A percentile compares a stretch with the other conserved stretches of the same genome.
phyloP scores from a whole-genome alignment of 495 filamentous ascomycete species.

The Stereocaulon alpinum region DNA sequence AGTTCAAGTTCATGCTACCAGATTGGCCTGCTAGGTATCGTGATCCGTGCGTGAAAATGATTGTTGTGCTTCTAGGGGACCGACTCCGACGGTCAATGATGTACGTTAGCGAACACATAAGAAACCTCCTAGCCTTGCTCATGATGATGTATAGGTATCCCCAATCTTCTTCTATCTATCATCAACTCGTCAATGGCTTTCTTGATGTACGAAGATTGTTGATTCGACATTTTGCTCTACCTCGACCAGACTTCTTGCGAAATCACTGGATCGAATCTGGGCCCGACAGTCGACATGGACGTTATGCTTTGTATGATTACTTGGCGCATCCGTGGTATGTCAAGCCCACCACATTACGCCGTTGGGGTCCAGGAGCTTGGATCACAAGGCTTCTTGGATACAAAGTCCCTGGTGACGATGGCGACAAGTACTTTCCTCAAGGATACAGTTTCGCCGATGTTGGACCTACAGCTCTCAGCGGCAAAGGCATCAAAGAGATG shows the following conservation, averaged over 20 bases:
- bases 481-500: conserved; percentile 40
- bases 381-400: conserved; percentile 42
- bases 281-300: conserved; percentile 27
- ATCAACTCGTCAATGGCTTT: conserved; percentile 30
- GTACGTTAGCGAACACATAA: conserved; percentile 28
- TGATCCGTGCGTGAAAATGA: conserved; percentile 36
- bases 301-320: conserved; percentile 36
- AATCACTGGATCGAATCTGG: neutral
- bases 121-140: conserved; percentile 12
- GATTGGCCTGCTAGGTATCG: conserved; percentile 39
- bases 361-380: conserved; percentile 48
- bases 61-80: conserved; percentile 49
- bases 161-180: conserved; percentile 29
- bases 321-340: conserved; percentile 41
- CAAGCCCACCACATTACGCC: conserved; percentile 47
- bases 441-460: conserved; percentile 48
- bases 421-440: conserved; percentile 43
- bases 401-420: conserved; percentile 48
- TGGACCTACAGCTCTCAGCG: conserved; percentile 45
- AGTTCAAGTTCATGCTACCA: conserved; percentile 44
- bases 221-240: conserved; percentile 45
- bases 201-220: conserved; percentile 40
- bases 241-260: conserved; percentile 28
- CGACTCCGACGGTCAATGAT: conserved; percentile 51
- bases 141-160: conserved; percentile 31